phyloP scores from a whole-genome alignment of 805 yeast species.

The Starmerella stellata region DNA sequence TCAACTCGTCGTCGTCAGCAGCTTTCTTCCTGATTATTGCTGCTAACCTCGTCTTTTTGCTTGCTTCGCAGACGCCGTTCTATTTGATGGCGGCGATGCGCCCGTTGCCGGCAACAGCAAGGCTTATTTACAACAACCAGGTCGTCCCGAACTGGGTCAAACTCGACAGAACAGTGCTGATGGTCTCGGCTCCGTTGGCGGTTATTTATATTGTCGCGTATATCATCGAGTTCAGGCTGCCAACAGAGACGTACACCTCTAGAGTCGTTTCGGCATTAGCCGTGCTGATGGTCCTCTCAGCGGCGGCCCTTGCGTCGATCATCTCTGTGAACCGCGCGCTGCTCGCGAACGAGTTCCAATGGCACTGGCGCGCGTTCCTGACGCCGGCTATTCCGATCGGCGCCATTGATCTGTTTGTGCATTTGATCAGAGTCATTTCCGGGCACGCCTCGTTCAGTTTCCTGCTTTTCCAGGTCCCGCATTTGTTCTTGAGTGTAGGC shows the following conservation, averaged over 20 bases:
- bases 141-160: conserved; percentile 19
- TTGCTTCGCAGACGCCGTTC: conserved; percentile 15
- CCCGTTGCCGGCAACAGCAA: conserved; percentile 16
- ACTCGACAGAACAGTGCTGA: conserved; percentile 16
- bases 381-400: conserved; percentile 19
- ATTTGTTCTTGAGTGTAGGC: conserved; percentile 15
- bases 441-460: conserved; percentile 5
- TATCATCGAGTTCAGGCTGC: conserved; percentile 5
- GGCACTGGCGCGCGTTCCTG: conserved; percentile 21
- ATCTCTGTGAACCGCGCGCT: conserved; percentile 19
- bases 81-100: conserved; percentile 13
- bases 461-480: conserved; percentile 8
- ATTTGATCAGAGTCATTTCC: not conserved
- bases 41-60: conserved; percentile 4
- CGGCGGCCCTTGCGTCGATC: conserved; percentile 16
- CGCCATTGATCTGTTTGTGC: conserved; percentile 5
- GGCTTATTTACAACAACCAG: conserved; percentile 17
- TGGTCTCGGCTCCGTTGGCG: conserved; percentile 15
- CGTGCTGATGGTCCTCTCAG: conserved; percentile 12
- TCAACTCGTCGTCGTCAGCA: not conserved
- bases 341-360: conserved; percentile 19
- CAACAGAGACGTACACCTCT: conserved; percentile 7
- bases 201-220: conserved; percentile 9
- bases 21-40: conserved; percentile 3
- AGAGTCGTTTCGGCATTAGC: conserved; percentile 12